Evolutionary conservation across 148 eudicot species (phyloP).

Genomic region (Nyssa sinensis): DNA sequence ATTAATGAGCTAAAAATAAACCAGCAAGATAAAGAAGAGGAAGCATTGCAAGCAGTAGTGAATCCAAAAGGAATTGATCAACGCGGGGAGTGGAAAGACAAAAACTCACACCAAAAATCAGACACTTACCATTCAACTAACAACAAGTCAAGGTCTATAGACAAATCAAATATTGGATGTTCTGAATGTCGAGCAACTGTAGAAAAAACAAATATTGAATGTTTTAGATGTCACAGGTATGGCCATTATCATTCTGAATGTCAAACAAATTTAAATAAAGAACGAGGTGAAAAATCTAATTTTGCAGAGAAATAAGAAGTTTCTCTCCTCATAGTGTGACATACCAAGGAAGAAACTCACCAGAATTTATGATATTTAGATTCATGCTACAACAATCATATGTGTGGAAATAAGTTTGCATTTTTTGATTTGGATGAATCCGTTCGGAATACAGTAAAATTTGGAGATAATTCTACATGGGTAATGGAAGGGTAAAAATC

Average conservation of each 20-base stretch:
- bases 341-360: neutral
- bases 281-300: neutral
- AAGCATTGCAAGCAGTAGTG: conserved; percentile 11
- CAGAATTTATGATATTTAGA: conserved; percentile 1
- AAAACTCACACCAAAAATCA: neutral
- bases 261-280: neutral
- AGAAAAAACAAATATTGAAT: conserved; percentile 16
- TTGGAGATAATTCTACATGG: conserved; percentile 1
- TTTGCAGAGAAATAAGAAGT: conserved; percentile 4
- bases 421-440: conserved; percentile 11
- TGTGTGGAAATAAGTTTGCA: neutral
- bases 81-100: neutral
- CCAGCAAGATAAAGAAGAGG: conserved; percentile 15
- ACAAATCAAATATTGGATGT: conserved; percentile 15
- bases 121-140: neutral
- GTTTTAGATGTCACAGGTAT: conserved; percentile 12
- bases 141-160: neutral
- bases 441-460: neutral
- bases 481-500: neutral
- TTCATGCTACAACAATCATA: conserved; percentile 11
- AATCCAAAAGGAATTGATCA: neutral
- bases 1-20: conserved; percentile 14
- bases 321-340: neutral
- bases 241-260: conserved; percentile 12
- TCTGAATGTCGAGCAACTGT: conserved; percentile 10